Base-by-base conservation (phyloP, 345 rosid genomes). In the Eucalyptus coolabah region DNA sequence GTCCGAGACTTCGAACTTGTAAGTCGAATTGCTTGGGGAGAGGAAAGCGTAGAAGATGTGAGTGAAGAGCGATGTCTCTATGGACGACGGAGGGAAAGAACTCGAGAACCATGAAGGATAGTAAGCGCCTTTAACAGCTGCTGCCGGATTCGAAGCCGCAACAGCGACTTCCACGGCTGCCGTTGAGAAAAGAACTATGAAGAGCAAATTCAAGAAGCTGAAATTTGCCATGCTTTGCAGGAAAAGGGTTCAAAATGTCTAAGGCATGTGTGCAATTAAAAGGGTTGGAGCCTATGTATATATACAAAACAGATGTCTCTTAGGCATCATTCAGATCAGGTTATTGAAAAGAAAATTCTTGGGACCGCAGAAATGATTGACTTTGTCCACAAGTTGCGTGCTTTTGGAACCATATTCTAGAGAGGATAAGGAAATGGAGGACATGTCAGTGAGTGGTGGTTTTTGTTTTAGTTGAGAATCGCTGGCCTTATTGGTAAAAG, bases 31-130 rank as follows among this genome's bases (percentile, higher is more conserved):
- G 86, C 88, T 88, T 8, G 90, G 92, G 12, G 90, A 56, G 44
- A 89, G 87, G 89, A 88, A 89, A 40, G 93, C 89, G 81, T 86
- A 92, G 59, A 83, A 72, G 50, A 92, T 63, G 67, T 92, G 92
- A 21, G 91, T 91, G 90, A 90, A 92, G 65, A 88, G 90, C 63
- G 89, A 65, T 37, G 93, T 91, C 23, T 87, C 88, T 13, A 92
- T 92, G 63, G 88, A 88, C 4, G 93, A 91, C 5, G 93, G 91
- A 89, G 92, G 93, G 80, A 89, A 67, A 26, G 54, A 16, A 30
- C 88, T 69, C 15, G 88, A 77, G 8, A 81, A 1, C 90, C 89
- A 91, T 1, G 92, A 89, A 30, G 87, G 93, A 89, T 90, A 89
- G 37, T 92, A 92, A 24, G 91, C 93, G 50, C 91, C 93, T 77